A percentile compares a stretch with the other conserved stretches of the same genome.
Evolutionary conservation across 805 yeast species (phyloP).

Genomic region (Teunomyces pallodes): DNA sequence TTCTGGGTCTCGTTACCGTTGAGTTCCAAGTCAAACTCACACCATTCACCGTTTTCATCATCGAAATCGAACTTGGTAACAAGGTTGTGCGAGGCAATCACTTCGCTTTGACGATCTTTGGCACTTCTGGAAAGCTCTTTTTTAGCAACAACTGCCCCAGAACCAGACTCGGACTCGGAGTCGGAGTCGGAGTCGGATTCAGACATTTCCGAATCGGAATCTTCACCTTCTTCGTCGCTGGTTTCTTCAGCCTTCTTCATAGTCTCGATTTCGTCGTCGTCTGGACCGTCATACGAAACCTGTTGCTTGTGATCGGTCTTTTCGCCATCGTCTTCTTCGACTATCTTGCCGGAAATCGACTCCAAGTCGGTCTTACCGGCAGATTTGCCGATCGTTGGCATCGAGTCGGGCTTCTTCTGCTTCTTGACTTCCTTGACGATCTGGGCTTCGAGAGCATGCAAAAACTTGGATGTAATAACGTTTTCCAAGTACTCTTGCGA

Average conservation of each 20-base stretch:
- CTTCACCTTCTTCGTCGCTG: slow-evolving; percentile 58
- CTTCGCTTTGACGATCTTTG: slow-evolving; percentile 81
- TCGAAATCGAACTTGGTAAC: slow-evolving; percentile 85
- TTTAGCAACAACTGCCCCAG: slow-evolving; percentile 4
- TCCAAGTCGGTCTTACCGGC: slow-evolving; percentile 53
- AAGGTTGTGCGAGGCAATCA: slow-evolving; percentile 68
- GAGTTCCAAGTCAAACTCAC: slow-evolving; percentile 81
- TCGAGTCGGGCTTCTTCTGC: slow-evolving; percentile 60
- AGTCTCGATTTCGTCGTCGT: slow-evolving; percentile 89
- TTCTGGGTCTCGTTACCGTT: slow-evolving; percentile 79
- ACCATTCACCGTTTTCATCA: slow-evolving; percentile 86
- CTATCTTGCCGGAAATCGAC: slow-evolving; percentile 33
- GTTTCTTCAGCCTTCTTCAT: slow-evolving; percentile 82
- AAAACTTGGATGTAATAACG: slow-evolving; percentile 62
- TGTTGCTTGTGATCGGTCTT: slow-evolving; percentile 74
- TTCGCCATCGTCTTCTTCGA: slow-evolving; percentile 50
- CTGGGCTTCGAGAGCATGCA: slow-evolving; percentile 66
- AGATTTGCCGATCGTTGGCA: slow-evolving; percentile 70
- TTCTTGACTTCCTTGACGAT: slow-evolving; percentile 80
- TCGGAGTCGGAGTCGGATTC: slow-evolving; percentile 37
- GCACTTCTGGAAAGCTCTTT: slow-evolving; percentile 45
- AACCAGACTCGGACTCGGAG: slow-evolving; percentile 37
- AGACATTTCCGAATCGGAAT: slow-evolving; percentile 19
- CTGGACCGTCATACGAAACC: slow-evolving; percentile 91
- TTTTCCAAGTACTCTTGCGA: slow-evolving; percentile 73